Conservation (phyloP, 202 grass and related monocot genomes). For the Setaria viridis region DNA sequence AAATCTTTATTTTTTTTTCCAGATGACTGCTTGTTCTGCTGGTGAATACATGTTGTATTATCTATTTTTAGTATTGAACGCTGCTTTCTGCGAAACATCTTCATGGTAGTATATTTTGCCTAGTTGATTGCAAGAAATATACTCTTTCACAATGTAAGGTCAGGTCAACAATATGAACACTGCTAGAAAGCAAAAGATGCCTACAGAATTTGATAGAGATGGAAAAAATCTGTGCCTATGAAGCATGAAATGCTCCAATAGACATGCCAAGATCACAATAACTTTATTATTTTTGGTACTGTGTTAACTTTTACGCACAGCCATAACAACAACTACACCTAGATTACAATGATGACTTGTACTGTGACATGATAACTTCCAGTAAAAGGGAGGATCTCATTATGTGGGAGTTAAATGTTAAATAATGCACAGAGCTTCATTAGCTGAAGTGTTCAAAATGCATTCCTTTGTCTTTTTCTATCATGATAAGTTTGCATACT, state of each 20-base stretch:
- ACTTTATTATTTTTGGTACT: background rate
- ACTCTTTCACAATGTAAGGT: background rate
- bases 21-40: background rate
- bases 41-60: conserved; percentile 11
- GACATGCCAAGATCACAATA: background rate
- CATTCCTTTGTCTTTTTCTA: conserved; percentile 20
- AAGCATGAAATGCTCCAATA: background rate
- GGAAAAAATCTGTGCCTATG: background rate
- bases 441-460: background rate
- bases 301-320: background rate
- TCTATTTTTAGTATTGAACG: conserved; percentile 1
- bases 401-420: background rate
- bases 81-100: conserved; percentile 19
- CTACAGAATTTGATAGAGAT: background rate
- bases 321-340: background rate
- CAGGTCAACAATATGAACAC: background rate
- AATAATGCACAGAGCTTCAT: background rate
- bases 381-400: background rate
- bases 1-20: background rate
- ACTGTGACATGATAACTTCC: background rate
- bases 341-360: background rate
- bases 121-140: conserved; percentile 8
- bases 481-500: conserved; percentile 16
- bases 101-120: conserved; percentile 18
- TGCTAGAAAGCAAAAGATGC: background rate